Percentiles rank a stretch among this genome's conserved stretches.
Evolutionary conservation across 2,329 filamentous ascomycete genomes (phyloP).

Genomic region (Xenoacremonium recifei): DNA sequence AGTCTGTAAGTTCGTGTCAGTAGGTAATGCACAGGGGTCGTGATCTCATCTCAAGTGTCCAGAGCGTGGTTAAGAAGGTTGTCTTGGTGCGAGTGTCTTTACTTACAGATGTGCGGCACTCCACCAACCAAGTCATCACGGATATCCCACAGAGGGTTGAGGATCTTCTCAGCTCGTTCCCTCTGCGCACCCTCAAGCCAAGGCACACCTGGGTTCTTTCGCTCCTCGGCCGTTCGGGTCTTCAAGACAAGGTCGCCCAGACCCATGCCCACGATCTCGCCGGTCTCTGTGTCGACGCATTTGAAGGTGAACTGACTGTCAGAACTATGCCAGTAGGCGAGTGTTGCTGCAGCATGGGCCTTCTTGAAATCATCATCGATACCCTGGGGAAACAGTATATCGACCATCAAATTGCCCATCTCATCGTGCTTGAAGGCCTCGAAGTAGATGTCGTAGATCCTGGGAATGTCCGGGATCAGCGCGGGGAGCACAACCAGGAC

Average conservation of each 20-base stretch:
- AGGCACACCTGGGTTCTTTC: conserved; percentile 41
- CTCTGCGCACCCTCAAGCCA: conserved; percentile 45
- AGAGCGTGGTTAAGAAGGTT: neutral
- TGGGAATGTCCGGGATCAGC: conserved; percentile 43
- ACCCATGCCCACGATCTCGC: conserved; percentile 46
- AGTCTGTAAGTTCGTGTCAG: conserved; percentile 25
- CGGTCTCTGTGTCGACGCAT: conserved; percentile 42
- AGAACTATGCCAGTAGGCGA: conserved; percentile 37
- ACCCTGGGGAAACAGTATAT: conserved; percentile 40
- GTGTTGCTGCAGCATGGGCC: conserved; percentile 40
- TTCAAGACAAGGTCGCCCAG: conserved; percentile 42
- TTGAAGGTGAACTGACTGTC: conserved; percentile 46
- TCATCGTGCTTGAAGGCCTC: conserved; percentile 38
- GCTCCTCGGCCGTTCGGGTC: conserved; percentile 38
- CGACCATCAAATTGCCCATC: conserved; percentile 39
- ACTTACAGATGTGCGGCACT: conserved; percentile 41
- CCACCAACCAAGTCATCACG: conserved; percentile 40
- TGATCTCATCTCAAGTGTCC: too few species aligned
- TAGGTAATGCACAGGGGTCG: too few species aligned
- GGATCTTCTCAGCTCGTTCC: conserved; percentile 41
- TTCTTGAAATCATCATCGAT: conserved; percentile 39
- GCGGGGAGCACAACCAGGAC: conserved; percentile 42
- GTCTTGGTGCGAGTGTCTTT: neutral
- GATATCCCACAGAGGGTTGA: conserved; percentile 40
- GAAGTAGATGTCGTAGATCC: conserved; percentile 48